phyloP scores from a whole-genome alignment of 306 rosid genomes.

The Ziziphus jujuba region DNA sequence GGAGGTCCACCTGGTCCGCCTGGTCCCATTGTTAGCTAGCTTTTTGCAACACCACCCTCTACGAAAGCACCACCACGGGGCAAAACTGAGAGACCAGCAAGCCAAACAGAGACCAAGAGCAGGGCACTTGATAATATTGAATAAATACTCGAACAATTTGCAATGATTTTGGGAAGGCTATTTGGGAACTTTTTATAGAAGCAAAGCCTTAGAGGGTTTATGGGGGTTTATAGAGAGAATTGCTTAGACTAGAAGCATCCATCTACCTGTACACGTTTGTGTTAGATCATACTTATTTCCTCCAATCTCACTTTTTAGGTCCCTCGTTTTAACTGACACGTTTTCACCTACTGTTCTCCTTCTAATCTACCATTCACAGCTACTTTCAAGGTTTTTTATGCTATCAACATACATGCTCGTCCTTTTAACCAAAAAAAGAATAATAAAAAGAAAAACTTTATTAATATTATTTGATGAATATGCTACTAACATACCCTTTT shows the following conservation, averaged over 20 bases:
- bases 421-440: too few relatives aligned
- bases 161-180: not conserved
- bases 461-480: too few relatives aligned
- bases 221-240: constrained; percentile 11
- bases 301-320: not conserved
- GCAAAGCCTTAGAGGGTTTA: not conserved
- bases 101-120: not conserved
- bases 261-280: constrained; percentile 8
- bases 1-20: constrained; percentile 28
- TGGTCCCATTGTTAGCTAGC: constrained; percentile 16
- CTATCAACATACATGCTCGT: too few relatives aligned
- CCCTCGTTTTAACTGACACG: not conserved
- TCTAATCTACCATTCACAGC: constrained; percentile 37
- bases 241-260: constrained; percentile 29
- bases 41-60: not conserved
- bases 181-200: constrained; percentile 19
- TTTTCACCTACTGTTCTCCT: too few relatives aligned
- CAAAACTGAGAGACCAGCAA: too few relatives aligned
- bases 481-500: too few relatives aligned
- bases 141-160: not conserved
- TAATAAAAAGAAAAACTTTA: too few relatives aligned
- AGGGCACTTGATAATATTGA: not conserved
- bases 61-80: not conserved
- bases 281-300: not conserved
- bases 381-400: too few relatives aligned